phyloP scores from a whole-genome alignment of 495 filamentous ascomycete species.

The Aeminium ludgeri region DNA sequence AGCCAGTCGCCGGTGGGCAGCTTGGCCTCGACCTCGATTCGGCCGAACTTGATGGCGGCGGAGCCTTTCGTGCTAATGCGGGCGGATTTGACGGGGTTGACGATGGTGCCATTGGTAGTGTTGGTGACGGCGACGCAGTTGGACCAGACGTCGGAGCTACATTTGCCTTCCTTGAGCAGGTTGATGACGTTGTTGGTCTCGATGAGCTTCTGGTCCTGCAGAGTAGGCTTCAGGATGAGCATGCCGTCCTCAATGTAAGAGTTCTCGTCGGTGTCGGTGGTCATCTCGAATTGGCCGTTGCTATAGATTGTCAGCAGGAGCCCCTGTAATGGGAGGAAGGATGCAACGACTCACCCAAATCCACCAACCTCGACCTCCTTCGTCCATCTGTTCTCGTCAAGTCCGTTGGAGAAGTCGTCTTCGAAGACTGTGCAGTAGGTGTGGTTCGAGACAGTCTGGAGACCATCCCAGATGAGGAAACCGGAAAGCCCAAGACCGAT shows the following conservation, averaged over 20 bases:
- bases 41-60: constrained; percentile 60
- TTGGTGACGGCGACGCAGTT: constrained; percentile 53
- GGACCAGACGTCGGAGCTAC: constrained; percentile 37
- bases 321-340: not conserved
- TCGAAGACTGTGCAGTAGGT: constrained; percentile 56
- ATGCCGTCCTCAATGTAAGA: constrained; percentile 50
- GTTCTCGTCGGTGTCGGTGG: constrained; percentile 53
- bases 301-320: constrained; percentile 25
- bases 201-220: constrained; percentile 49
- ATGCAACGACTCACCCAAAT: constrained; percentile 46
- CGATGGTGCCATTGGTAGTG: constrained; percentile 50
- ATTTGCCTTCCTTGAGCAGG: constrained; percentile 44
- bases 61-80: constrained; percentile 57
- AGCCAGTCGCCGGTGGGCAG: constrained; percentile 68
- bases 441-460: constrained; percentile 50
- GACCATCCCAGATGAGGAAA: constrained; percentile 54
- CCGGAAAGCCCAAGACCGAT: constrained; percentile 49
- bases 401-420: constrained; percentile 46
- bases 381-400: constrained; percentile 48
- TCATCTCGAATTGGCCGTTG: constrained; percentile 67
- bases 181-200: constrained; percentile 46
- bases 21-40: constrained; percentile 62
- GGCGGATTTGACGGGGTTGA: constrained; percentile 64
- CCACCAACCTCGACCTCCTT: constrained; percentile 66
- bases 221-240: constrained; percentile 60